phyloP scores from a whole-genome alignment of 257 asterid genomes.

The Craterostigma plantagineum region DNA sequence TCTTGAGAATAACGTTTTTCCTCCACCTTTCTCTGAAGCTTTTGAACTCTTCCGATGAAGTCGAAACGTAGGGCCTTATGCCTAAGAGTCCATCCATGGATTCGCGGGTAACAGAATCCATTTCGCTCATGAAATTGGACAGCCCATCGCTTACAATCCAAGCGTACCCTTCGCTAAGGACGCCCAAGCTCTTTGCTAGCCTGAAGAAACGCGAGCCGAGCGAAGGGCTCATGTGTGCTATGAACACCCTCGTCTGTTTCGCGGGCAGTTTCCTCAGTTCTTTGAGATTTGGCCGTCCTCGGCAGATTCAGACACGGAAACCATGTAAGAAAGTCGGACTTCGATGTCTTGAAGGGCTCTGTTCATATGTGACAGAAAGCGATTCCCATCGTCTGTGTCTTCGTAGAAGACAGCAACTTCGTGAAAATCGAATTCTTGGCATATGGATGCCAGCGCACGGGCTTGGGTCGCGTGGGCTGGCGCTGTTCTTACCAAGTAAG shows the following conservation, averaged over 20 bases:
- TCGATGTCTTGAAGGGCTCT: conserved; percentile 23
- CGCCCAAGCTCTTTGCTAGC: conserved; percentile 22
- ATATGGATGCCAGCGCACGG: conserved; percentile 30
- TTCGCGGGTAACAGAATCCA: conserved; percentile 18
- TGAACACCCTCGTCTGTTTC: conserved; percentile 24
- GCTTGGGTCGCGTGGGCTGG: conserved; percentile 20
- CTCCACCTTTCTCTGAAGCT: conserved; percentile 32
- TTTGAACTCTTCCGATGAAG: conserved; percentile 17
- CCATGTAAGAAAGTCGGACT: conserved; percentile 11
- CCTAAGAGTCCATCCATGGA: conserved; percentile 63
- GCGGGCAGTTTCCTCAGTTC: conserved; percentile 11
- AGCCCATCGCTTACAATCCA: conserved; percentile 46
- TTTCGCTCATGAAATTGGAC: conserved; percentile 26
- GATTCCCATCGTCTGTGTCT: conserved; percentile 28
- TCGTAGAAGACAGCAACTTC: conserved; percentile 28
- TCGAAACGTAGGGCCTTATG: conserved; percentile 23
- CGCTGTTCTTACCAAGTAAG: conserved; percentile 15
- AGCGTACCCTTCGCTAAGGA: conserved; percentile 37
- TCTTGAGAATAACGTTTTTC: conserved; percentile 12
- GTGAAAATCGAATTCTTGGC: conserved; percentile 26
- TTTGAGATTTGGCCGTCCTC: conserved; percentile 11
- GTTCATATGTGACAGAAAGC: conserved; percentile 21
- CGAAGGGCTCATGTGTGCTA: conserved; percentile 32
- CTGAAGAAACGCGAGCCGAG: conserved; percentile 20
- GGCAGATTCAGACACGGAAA: conserved; percentile 16